Base-by-base conservation (phyloP, 768 basidiomycete genomes). In the Dictyophora rubrovolvata region DNA sequence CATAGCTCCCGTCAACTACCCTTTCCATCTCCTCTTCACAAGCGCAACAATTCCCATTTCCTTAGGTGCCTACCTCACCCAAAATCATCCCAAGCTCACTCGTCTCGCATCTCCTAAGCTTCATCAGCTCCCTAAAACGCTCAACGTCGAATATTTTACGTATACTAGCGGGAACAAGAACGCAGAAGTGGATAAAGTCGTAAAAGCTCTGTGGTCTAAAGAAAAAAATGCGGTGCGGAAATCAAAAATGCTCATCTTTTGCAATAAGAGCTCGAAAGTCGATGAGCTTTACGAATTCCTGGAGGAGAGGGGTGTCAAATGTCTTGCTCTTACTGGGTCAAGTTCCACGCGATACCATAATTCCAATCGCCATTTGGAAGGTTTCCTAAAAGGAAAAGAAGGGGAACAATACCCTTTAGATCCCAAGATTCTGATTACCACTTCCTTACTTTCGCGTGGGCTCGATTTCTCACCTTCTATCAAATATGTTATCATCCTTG, bases 371-470 rank as follows among this genome's bases (percentile, higher is more conserved):
- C 86, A 87, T 66, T 73, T 93, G n/a, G 77, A 81, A 23, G 83
- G 81, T 9, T 95, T 95, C 75, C 67, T 95, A 54, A 76, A 74
- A 59, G 53, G 62, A 20, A 51, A 51, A 51, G 52, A 47, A 28
- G 23, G 53, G 48, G 46, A 60, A 52, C 48, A 16, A 42, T n/a
- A 49, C 57, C 2, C 18, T 55, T 14, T 23, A 21, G 66, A 72
- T 7, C 82, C 86, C 16, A 81, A 81, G 57, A 84, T 94, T 42
- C 75, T 96, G 65, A 78, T 95, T 56, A 94, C 93, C 35, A 96
- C 93, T 0, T 94, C 92, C 5, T 76, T 96, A 35, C 83, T 96
- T 23, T 92, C 91, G 10, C 82, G 93, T 18, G 93, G 93, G 1
- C 79, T 95, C 1, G 93, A 96, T 69, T 96, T 96, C 66, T 75